These are phyloP conservation scores for Phytophthora sojae DNA, from an alignment of 352 stramenopile genomes.

Conservation along the genomic window DNA sequence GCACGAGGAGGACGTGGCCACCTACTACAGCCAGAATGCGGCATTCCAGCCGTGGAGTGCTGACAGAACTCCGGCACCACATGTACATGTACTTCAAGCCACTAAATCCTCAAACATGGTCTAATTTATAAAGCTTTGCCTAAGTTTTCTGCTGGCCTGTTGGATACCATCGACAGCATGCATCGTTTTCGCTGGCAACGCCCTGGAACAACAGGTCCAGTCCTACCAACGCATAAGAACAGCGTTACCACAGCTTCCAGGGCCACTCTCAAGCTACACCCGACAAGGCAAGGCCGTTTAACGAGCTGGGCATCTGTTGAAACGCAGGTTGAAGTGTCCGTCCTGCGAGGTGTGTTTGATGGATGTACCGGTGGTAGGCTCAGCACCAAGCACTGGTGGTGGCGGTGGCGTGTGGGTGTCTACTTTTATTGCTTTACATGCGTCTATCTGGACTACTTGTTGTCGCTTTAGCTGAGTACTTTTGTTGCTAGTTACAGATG, in stretches of 20 bases:
- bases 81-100: not conserved
- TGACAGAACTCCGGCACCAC: not conserved
- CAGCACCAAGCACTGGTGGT: not conserved
- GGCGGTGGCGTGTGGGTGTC: not conserved
- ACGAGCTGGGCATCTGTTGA: not conserved
- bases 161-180: not conserved
- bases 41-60: slow-evolving; percentile 17
- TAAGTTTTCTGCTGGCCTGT: no score
- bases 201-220: not conserved
- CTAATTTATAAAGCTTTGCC: slow-evolving; percentile 2
- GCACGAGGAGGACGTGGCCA: slow-evolving; percentile 44
- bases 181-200: not conserved
- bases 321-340: slow-evolving; percentile 6
- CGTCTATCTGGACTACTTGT: slow-evolving; percentile 28
- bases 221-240: not conserved
- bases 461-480: slow-evolving; percentile 1
- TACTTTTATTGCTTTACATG: slow-evolving; percentile 32
- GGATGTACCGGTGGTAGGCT: not conserved
- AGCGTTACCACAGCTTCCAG: not conserved
- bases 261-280: no score
- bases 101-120: slow-evolving; percentile 28
- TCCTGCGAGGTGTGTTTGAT: no score
- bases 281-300: no score
- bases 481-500: slow-evolving; percentile 23
- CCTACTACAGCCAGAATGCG: slow-evolving; percentile 42